phyloP scores from a whole-genome alignment of 345 rosid genomes.

The Toxicodendron radicans region DNA sequence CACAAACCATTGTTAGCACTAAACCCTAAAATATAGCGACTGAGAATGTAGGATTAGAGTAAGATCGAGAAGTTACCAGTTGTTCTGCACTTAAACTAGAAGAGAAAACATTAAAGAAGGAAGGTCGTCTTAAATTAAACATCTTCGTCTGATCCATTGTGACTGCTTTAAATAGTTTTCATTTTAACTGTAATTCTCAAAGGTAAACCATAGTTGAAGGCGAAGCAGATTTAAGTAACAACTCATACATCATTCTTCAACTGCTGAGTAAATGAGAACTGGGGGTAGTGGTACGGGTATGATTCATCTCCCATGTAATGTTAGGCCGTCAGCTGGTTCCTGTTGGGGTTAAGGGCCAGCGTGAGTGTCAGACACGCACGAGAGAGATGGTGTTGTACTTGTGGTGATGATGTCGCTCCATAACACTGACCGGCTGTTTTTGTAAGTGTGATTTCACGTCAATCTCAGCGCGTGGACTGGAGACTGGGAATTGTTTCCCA shows the following conservation, averaged over 20 bases:
- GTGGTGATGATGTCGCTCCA: neutral
- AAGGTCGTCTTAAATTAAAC: constrained; percentile 36
- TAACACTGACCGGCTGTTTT: neutral
- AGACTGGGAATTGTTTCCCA: too few relatives aligned
- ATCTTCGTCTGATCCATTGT: constrained; percentile 18
- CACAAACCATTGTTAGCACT: neutral
- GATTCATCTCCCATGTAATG: neutral
- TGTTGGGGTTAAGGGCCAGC: neutral
- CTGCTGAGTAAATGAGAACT: neutral
- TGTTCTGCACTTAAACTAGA: constrained; percentile 30
- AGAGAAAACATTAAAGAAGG: constrained; percentile 46
- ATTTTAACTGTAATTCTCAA: neutral
- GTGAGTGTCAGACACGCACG: neutral
- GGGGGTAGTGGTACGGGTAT: neutral
- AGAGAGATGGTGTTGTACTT: neutral
- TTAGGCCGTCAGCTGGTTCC: neutral
- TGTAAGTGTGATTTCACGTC: neutral
- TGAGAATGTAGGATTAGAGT: neutral
- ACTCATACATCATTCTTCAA: too few relatives aligned
- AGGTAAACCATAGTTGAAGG: neutral
- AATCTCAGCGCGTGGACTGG: too few relatives aligned
- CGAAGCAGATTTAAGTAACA: neutral
- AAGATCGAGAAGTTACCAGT: constrained; percentile 36
- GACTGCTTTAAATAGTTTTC: neutral
- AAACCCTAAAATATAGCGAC: constrained; percentile 16